Conservation (phyloP, 805 yeast genomes). For the Crinitomyces ghanaensis region DNA sequence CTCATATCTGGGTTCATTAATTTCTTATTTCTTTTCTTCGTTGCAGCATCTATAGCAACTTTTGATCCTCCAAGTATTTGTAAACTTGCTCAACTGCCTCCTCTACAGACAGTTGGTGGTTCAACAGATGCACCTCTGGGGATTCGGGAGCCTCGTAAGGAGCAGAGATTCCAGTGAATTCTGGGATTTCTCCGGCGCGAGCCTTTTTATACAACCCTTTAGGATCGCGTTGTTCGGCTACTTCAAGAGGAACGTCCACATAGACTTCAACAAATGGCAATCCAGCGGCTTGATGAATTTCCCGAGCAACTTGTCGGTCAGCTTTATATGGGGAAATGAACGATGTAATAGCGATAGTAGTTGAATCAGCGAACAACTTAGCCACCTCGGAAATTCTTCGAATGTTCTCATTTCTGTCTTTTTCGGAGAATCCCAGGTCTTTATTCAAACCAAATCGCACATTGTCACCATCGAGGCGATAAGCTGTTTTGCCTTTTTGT, state of each 20-base stretch:
- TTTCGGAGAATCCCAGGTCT: constrained; percentile 85
- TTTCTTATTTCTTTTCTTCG: too few relatives aligned
- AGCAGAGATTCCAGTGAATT: constrained; percentile 91
- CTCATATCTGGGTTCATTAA: too few relatives aligned
- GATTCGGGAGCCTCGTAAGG: constrained; percentile 87
- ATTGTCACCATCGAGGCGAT: constrained; percentile 88
- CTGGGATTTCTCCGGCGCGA: constrained; percentile 85
- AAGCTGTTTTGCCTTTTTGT: constrained; percentile 57
- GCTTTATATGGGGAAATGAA: constrained; percentile 84
- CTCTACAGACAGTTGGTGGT: constrained; percentile 62
- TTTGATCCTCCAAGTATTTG: constrained; percentile 34
- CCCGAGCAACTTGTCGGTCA: constrained; percentile 79
- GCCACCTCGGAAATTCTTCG: constrained; percentile 93
- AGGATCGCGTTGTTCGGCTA: constrained; percentile 96
- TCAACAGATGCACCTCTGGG: constrained; percentile 74
- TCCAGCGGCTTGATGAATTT: constrained; percentile 61
- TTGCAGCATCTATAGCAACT: too few relatives aligned
- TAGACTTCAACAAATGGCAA: constrained; percentile 84
- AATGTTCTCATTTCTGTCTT: constrained; percentile 88
- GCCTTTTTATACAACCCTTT: constrained; percentile 96
- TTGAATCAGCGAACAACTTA: constrained; percentile 87
- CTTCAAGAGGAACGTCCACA: constrained; percentile 86
- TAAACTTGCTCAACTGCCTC: constrained; percentile 66
- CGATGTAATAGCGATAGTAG: constrained; percentile 75
- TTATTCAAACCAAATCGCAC: constrained; percentile 90